Evolutionary conservation across 1,139 yeast species (phyloP), one percentile per base, ranked within the genome.

Genomic region (Diutina neorugosa): DNA sequence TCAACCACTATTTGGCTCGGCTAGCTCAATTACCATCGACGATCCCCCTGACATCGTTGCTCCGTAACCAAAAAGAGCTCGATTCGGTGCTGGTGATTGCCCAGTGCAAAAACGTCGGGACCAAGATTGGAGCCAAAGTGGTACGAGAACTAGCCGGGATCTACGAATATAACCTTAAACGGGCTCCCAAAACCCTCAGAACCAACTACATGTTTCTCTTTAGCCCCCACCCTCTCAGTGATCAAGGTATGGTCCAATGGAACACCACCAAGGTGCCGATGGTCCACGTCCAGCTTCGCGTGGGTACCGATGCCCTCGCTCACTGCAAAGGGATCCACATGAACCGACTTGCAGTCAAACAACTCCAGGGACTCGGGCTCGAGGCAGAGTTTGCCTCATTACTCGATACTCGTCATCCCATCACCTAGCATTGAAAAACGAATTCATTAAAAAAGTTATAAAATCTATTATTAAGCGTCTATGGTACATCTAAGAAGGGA

Each of bases 71-170:
- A 19, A 37, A 20, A 2, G 40, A 20, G 16, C 25, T 31, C 9
- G 19, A 51, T 4, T 19, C 46, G 18, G 58, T 66, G 12, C 65
- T 19, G 16, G 61, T 73, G 57, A 59, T 82, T 52, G 80, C 81
- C 0, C 90, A 84, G 61, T 84, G 90, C 62, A 84, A 84, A 58
- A 73, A 73, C 56, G 67, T 70, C 53, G 64, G 69, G 18, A 69
- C 65, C 20, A 74, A 77, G 61, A 72, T 82, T 18, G 67, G 74
- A 8, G 83, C 86, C 1, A 68, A 69, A 52, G 74, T 76, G 34
- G 68, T 84, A 5, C 69, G 89, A 48, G 88, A 82, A 58, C 62
- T 83, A 44, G 71, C 78, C 0, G 89, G 89, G 0, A 74, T 80
- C 7, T 77, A 76, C 58, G 66, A 72, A 51, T 76, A 68, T 54